phyloP scores from a whole-genome alignment of 129 eudicot genomes.

The Lonicera japonica region DNA sequence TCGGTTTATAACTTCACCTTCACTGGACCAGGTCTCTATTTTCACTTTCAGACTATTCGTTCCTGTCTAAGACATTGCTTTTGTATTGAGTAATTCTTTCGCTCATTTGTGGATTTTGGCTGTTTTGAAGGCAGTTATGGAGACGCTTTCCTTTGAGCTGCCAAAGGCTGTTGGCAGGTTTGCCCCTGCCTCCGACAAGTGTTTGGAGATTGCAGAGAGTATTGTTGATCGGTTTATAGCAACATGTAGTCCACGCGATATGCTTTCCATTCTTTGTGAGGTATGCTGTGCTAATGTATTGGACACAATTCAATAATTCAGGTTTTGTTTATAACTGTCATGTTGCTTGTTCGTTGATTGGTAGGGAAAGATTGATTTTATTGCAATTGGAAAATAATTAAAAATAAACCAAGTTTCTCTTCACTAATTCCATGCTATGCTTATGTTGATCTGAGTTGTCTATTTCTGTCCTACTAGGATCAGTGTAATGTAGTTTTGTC shows the following conservation, averaged over 20 bases:
- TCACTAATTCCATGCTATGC: too few relatives aligned
- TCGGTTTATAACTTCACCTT: slow-evolving; percentile 34
- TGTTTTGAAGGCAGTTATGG: slow-evolving; percentile 57
- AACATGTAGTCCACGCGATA: slow-evolving; percentile 69
- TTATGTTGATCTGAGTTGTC: too few relatives aligned
- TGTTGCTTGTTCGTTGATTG: neutral
- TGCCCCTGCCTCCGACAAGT: slow-evolving; percentile 50
- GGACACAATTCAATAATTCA: neutral
- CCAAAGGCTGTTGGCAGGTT: slow-evolving; percentile 72
- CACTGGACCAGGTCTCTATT: slow-evolving; percentile 49
- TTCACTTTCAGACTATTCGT: neutral
- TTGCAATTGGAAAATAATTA: too few relatives aligned
- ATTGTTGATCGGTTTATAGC: slow-evolving; percentile 43
- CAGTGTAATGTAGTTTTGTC: too few relatives aligned
- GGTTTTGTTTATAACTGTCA: neutral
- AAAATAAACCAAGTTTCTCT: too few relatives aligned
- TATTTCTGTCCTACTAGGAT: too few relatives aligned
- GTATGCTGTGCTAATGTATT: slow-evolving; percentile 23
- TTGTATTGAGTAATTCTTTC: too few relatives aligned
- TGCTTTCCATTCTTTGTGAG: slow-evolving; percentile 83
- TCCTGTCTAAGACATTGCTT: neutral
- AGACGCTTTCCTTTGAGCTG: slow-evolving; percentile 72
- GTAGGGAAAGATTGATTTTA: too few relatives aligned
- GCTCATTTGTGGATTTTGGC: neutral
- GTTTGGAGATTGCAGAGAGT: slow-evolving; percentile 48